Evolutionary conservation across 768 basidiomycete species (phyloP).

Genomic region (Rickenella mellea): DNA sequence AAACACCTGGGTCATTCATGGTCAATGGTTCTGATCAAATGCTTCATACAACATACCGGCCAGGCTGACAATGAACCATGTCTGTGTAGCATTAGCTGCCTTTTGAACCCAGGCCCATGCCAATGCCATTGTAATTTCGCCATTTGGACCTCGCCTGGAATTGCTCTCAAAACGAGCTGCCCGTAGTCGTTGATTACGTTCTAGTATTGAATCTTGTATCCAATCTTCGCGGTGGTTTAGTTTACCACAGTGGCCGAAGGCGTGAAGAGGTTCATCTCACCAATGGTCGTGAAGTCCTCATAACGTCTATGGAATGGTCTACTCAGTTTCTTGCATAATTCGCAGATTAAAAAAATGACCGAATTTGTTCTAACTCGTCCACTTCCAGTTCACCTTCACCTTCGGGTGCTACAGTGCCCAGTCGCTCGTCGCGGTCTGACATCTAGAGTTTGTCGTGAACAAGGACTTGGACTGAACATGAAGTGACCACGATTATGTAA

Average conservation of each 20-base stretch:
- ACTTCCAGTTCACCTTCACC: conserved; percentile 41
- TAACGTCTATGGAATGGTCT: conserved; percentile 53
- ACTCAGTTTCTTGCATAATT: conserved; percentile 1
- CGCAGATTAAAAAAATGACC: conserved; percentile 27
- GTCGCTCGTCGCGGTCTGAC: too few species aligned
- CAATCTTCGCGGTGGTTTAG: conserved; percentile 52
- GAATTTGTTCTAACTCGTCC: conserved; percentile 59
- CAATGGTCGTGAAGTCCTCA: conserved; percentile 93
- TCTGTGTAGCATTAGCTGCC: conserved; percentile 64
- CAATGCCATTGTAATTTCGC: conserved; percentile 43
- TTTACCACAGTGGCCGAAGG: conserved; percentile 8
- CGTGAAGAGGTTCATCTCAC: conserved; percentile 31
- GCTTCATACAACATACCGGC: conserved; percentile 56
- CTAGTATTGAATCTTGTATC: conserved; percentile 91
- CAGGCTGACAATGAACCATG: conserved; percentile 85
- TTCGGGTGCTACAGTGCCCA: too few species aligned
- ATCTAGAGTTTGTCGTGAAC: too few species aligned
- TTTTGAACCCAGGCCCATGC: conserved; percentile 54
- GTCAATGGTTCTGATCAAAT: conserved; percentile 3
- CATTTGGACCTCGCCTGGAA: conserved; percentile 35
- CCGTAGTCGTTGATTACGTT: conserved; percentile 70
- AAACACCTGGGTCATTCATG: conserved; percentile 46
- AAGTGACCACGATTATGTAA: too few species aligned
- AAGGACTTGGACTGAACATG: too few species aligned
- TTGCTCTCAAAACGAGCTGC: conserved; percentile 38